Evolutionary conservation across 805 yeast species (phyloP).

Genomic region (Yarrowia sp.): DNA sequence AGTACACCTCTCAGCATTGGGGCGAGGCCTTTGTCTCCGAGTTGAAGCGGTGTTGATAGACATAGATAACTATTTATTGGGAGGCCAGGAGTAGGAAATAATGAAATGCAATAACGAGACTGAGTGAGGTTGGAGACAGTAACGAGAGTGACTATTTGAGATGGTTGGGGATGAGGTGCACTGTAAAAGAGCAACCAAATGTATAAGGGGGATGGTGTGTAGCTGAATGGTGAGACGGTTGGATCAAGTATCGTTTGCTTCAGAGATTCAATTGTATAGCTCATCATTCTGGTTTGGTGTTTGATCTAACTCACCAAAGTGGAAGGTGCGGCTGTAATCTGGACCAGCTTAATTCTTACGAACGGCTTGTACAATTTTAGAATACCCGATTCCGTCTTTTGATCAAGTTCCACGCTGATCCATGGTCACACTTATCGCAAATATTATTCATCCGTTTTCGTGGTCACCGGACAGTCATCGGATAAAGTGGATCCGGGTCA

Average conservation of each 20-base stretch:
- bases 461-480: constrained; percentile 2
- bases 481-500: constrained; percentile 10
- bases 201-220: too few species aligned
- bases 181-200: too few species aligned
- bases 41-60: constrained; percentile 50
- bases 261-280: too few species aligned
- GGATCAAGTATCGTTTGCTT: too few species aligned
- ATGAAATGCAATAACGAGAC: constrained; percentile 25
- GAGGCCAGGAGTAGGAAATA: constrained; percentile 41
- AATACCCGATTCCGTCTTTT: too few species aligned
- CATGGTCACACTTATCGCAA: not conserved
- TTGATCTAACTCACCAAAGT: too few species aligned
- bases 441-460: not conserved
- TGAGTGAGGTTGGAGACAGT: not conserved
- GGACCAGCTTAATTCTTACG: too few species aligned
- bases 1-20: constrained; percentile 96
- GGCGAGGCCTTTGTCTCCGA: constrained; percentile 95
- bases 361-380: too few species aligned
- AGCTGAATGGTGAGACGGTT: too few species aligned
- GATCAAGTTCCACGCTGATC: not conserved
- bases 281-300: too few species aligned
- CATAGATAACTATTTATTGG: constrained; percentile 39
- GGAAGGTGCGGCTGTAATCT: too few species aligned
- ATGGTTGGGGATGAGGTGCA: too few species aligned
- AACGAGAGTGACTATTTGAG: not conserved